phyloP scores from a whole-genome alignment of 352 stramenopile species.

The Poterioochromonas sp. region DNA sequence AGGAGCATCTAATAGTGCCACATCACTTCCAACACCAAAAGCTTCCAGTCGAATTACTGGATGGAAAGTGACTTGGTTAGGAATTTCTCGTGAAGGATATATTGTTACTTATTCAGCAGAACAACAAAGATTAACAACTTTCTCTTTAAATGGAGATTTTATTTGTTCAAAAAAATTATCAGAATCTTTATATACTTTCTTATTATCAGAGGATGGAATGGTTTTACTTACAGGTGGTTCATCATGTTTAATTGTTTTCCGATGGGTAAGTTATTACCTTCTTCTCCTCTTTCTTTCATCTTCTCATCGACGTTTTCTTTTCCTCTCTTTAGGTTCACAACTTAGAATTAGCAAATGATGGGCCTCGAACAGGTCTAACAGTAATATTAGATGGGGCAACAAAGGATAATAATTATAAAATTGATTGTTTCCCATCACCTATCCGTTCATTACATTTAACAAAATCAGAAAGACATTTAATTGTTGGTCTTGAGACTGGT shows the following conservation, averaged over 20 bases:
- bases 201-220: slow-evolving; percentile 41
- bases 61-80: slow-evolving; percentile 36
- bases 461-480: slow-evolving; percentile 37
- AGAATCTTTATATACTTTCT: slow-evolving; percentile 37
- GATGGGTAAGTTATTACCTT: slow-evolving; percentile 34
- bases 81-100: slow-evolving; percentile 39
- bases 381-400: slow-evolving; percentile 28
- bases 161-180: slow-evolving; percentile 25
- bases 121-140: slow-evolving; percentile 33
- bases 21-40: too few relatives aligned
- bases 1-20: too few relatives aligned
- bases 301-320: background rate
- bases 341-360: slow-evolving; percentile 38
- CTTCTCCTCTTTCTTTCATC: background rate
- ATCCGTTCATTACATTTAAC: slow-evolving; percentile 39
- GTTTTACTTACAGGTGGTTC: slow-evolving; percentile 40
- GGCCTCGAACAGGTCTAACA: slow-evolving; percentile 33
- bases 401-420: slow-evolving; percentile 7
- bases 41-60: too few relatives aligned
- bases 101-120: slow-evolving; percentile 38
- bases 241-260: slow-evolving; percentile 36
- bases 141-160: slow-evolving; percentile 39
- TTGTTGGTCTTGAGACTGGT: slow-evolving; percentile 42
- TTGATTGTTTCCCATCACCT: slow-evolving; percentile 34
- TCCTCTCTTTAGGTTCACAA: slow-evolving; percentile 22